phyloP scores from a whole-genome alignment of 768 basidiomycete genomes.

The Hygrophorus russula region DNA sequence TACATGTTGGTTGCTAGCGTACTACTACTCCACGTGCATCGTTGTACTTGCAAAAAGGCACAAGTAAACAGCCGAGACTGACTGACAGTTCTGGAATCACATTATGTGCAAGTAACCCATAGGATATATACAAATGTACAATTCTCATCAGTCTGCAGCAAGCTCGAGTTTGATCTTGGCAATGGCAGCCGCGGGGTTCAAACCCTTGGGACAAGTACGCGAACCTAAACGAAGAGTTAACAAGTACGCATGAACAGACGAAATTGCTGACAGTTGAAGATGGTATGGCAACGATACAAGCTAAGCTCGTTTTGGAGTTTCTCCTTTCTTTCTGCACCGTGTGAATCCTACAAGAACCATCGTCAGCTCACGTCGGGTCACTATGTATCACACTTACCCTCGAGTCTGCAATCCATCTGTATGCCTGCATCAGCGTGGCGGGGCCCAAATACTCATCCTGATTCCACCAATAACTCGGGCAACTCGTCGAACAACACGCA shows the following conservation, averaged over 20 bases:
- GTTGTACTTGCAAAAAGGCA: too few species aligned
- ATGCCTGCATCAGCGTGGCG: conserved; percentile 92
- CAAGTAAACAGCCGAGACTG: too few species aligned
- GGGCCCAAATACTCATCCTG: conserved; percentile 97
- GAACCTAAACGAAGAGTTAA: conserved; percentile 38
- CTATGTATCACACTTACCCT: conserved; percentile 39
- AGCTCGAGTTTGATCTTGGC: conserved; percentile 90
- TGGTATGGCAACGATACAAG: conserved; percentile 96
- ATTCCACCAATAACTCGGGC: conserved; percentile 99
- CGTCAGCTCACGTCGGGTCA: background rate
- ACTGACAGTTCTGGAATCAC: too few species aligned
- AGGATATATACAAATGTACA: background rate
- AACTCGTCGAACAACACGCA: conserved; percentile 95
- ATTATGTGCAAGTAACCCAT: too few species aligned
- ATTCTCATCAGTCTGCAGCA: conserved; percentile 41
- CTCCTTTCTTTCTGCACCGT: conserved; percentile 75
- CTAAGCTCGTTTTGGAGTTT: conserved; percentile 93
- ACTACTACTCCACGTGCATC: too few species aligned
- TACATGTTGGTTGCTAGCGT: too few species aligned
- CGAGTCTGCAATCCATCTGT: conserved; percentile 97
- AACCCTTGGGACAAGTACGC: conserved; percentile 94
- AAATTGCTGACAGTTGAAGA: conserved; percentile 91
- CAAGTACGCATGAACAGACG: conserved; percentile 3
- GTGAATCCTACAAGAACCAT: conserved; percentile 44
- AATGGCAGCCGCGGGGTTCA: conserved; percentile 88